Evolutionary conservation across 1,284 basidiomycete species (phyloP).

Genomic region (Trametes polyzona): DNA sequence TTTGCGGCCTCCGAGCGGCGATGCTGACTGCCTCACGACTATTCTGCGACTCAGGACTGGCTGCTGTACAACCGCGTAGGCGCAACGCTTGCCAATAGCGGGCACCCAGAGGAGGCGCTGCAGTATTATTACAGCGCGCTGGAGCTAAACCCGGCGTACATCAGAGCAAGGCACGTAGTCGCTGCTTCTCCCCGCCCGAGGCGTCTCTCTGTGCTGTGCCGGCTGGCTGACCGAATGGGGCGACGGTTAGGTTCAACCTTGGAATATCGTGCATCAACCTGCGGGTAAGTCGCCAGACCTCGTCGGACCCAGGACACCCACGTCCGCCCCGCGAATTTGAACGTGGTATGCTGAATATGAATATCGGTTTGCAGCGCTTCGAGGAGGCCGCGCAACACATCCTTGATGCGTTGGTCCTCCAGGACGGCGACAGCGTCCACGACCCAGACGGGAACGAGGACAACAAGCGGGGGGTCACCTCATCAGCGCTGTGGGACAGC

Average conservation of each 20-base stretch:
- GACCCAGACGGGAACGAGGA: conserved; percentile 52
- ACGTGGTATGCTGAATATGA: neutral
- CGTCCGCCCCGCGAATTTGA: no score
- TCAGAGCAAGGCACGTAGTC: conserved; percentile 83
- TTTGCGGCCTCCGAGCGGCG: neutral
- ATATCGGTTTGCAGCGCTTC: conserved; percentile 56
- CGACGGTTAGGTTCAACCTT: conserved; percentile 74
- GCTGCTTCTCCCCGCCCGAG: neutral
- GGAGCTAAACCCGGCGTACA: conserved; percentile 90
- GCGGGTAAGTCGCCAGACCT: conserved; percentile 54
- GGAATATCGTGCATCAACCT: conserved; percentile 92
- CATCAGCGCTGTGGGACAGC: conserved; percentile 82
- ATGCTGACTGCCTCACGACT: neutral
- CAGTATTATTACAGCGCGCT: conserved; percentile 91
- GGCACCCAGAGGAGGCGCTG: conserved; percentile 82
- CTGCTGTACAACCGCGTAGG: conserved; percentile 95
- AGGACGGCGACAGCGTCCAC: conserved; percentile 75
- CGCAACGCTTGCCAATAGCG: conserved; percentile 94
- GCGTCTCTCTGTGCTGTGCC: neutral
- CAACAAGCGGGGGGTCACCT: conserved; percentile 71
- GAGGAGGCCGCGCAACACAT: conserved; percentile 86
- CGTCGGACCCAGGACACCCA: no score
- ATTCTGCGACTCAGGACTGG: conserved; percentile 72
- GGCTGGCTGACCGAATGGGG: conserved; percentile 2
- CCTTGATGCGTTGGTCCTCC: conserved; percentile 83